Conservation (phyloP, 2,329 filamentous ascomycete species). For the Remersonia thermophila region DNA sequence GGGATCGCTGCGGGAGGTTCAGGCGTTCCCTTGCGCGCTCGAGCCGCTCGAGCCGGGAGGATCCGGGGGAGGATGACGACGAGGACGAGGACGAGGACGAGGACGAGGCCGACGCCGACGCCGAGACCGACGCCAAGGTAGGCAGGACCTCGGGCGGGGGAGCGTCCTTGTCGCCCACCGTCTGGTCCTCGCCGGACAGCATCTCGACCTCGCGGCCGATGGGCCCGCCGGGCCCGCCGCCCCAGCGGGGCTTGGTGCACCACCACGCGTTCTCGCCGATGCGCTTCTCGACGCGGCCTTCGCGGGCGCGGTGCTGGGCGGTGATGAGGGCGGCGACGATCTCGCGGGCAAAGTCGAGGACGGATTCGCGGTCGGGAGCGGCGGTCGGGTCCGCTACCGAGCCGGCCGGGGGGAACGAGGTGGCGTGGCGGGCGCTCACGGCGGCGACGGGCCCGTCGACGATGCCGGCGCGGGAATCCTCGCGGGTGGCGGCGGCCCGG, state of each 20-base stretch:
- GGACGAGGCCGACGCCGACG: constrained; percentile 9
- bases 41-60: too few relatives aligned
- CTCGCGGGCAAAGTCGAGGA: constrained; percentile 50
- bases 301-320: constrained; percentile 50
- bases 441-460: constrained; percentile 51
- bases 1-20: constrained; percentile 7
- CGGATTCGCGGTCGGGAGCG: constrained; percentile 37
- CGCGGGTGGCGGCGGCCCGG: constrained; percentile 46
- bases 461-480: constrained; percentile 45
- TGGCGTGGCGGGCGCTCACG: constrained; percentile 44
- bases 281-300: constrained; percentile 42
- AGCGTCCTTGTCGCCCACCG: constrained; percentile 35
- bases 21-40: too few relatives aligned
- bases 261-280: constrained; percentile 51
- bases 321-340: constrained; percentile 47
- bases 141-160: constrained; percentile 15
- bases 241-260: constrained; percentile 49
- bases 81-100: constrained; percentile 1
- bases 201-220: constrained; percentile 48
- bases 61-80: too few relatives aligned
- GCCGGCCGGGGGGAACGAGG: constrained; percentile 36
- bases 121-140: not conserved
- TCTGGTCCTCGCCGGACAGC: constrained; percentile 23
- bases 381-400: too few relatives aligned
- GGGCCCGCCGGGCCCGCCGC: constrained; percentile 48